A percentile compares a stretch with the other conserved stretches of the same genome.
These are phyloP conservation scores for Neurospora sp. DNA, from an alignment of 495 filamentous ascomycete genomes.

Conservation along the genomic window DNA sequence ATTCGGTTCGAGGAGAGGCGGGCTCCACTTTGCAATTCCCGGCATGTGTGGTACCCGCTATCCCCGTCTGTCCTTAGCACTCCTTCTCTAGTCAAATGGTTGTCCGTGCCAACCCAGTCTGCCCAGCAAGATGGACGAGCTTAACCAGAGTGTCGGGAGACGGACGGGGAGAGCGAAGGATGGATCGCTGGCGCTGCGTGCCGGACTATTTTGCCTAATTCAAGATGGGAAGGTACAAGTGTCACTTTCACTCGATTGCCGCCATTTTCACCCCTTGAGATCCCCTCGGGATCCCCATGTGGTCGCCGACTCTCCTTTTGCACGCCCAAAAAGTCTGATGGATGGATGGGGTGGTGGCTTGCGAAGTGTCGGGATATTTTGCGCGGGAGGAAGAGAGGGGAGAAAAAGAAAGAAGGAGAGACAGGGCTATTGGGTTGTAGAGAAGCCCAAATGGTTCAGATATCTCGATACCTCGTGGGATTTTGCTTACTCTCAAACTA, in stretches of 20 bases:
- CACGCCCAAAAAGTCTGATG: background rate
- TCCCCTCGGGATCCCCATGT: background rate
- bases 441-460: background rate
- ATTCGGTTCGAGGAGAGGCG: background rate
- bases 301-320: background rate
- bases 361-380: background rate
- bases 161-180: background rate
- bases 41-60: background rate
- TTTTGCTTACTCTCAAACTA: background rate
- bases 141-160: conserved; percentile 5
- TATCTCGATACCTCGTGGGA: background rate
- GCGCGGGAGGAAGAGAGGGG: background rate
- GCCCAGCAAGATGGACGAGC: background rate
- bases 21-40: background rate
- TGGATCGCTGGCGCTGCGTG: background rate
- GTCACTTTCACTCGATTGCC: conserved; percentile 1
- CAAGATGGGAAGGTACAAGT: conserved; percentile 1
- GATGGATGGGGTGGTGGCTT: background rate
- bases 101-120: background rate
- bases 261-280: background rate
- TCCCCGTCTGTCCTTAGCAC: background rate
- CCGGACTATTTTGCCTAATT: background rate
- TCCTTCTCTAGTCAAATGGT: background rate
- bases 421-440: background rate
- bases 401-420: background rate